Base-by-base conservation (phyloP, 2,329 filamentous ascomycete species). In the Colletotrichum magnum region DNA sequence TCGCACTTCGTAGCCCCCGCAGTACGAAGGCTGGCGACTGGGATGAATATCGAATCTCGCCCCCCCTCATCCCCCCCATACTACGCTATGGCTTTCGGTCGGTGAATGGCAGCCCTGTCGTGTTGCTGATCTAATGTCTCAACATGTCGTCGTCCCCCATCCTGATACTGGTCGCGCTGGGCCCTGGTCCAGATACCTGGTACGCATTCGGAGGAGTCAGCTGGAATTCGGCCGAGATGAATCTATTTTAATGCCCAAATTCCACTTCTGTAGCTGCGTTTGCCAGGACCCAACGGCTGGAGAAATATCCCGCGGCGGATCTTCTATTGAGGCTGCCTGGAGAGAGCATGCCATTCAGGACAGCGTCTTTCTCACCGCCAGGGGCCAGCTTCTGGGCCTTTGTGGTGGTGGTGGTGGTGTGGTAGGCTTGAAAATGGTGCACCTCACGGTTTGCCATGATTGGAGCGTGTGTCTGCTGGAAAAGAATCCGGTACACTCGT, bases 221-320 rank as follows among this genome's bases (percentile, higher is more conserved):
- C 47, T 50, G 41, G 61, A 41, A n/a, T 28, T 41, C 53, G 45
- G 43, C 18, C 32, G 26, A 57, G 21, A 47, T 18, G 16, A 18
- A 47, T 58, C 60, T 68, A 68, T 68, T 68, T 64, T 68, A 58
- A 64, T 57, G 47, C 39, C 26, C 18, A 2, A 13, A 18, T 26
- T 56, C 59, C 53, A 58, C 53, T 18, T 28, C 7, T 7, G n/a
- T 36, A 24, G 21, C 21, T 36, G 32, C 32, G 32, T 36, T 36
- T 36, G 32, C 7, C 32, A 36, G 10, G 32, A 10, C 32, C 32
- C 24, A 48, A 21, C 18, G 21, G 13, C 24, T 15, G 39, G 39
- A 43, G 13, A 43, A 43, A 47, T n/a, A 36, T 28, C 16, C 16
- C 24, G 56, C 28, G 16, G 41, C 41, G 21, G 21, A 48, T 32